These are phyloP conservation scores for Tetrahymena borealis DNA, from an alignment of 73 alveolate genomes.

Conservation along the genomic window DNA sequence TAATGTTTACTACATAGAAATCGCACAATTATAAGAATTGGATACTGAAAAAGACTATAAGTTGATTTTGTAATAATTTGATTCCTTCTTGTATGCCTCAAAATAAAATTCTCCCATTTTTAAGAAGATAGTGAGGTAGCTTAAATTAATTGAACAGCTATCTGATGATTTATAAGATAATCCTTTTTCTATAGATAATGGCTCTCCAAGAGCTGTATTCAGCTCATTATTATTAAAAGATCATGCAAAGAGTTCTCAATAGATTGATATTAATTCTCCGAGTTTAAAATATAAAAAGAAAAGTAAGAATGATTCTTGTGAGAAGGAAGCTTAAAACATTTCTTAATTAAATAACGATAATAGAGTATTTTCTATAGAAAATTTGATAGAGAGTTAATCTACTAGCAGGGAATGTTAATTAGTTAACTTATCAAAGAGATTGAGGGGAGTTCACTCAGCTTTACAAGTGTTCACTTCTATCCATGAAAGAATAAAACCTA, in stretches of 20 bases:
- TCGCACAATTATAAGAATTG: background rate
- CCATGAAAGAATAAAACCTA: background rate
- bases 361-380: background rate
- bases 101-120: background rate
- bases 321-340: background rate
- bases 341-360: background rate
- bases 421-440: background rate
- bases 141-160: background rate
- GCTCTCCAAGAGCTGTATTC: background rate
- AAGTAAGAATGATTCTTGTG: background rate
- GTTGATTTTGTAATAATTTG: background rate
- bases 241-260: background rate
- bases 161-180: background rate
- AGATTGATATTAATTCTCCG: background rate
- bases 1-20: background rate
- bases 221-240: background rate
- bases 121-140: background rate
- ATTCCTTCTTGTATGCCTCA: background rate
- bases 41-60: background rate
- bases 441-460: background rate
- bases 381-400: background rate
- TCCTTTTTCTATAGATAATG: background rate
- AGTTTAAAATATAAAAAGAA: background rate
- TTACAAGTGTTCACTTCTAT: background rate
- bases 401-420: background rate